These are phyloP conservation scores for Coemansia sp. DNA, from an alignment of 192 early-diverging fungal species.

Conservation along the genomic window DNA sequence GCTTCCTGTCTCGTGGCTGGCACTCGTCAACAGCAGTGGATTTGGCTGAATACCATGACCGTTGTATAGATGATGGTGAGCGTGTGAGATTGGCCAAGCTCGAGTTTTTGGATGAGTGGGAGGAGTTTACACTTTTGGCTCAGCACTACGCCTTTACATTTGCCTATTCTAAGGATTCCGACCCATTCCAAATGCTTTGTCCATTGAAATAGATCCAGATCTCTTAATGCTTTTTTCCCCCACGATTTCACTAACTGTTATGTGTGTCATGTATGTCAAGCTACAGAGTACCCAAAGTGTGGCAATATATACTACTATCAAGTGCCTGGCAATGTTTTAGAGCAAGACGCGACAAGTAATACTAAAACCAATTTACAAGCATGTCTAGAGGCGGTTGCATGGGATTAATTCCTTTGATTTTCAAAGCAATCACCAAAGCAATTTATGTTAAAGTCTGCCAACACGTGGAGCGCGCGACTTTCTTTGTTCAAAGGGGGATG, in stretches of 20 bases:
- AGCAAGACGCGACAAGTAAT: no score
- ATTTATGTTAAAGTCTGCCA: no score
- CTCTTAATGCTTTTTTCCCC: neutral
- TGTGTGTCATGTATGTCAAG: neutral
- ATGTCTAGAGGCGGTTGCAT: no score
- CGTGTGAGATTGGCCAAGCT: slow-evolving; percentile 65
- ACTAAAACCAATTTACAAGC: no score
- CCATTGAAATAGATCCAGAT: neutral
- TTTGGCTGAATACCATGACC: slow-evolving; percentile 51
- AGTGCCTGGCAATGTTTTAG: slow-evolving; percentile 47
- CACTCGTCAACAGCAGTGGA: slow-evolving; percentile 59
- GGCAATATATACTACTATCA: slow-evolving; percentile 14
- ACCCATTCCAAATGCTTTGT: slow-evolving; percentile 37
- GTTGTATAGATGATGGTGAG: slow-evolving; percentile 21
- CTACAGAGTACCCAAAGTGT: no score
- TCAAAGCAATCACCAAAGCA: no score
- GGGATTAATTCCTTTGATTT: no score
- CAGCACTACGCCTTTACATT: slow-evolving; percentile 86
- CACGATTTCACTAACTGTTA: no score
- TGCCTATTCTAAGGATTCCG: slow-evolving; percentile 52
- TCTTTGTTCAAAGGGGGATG: no score
- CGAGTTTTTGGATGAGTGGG: slow-evolving; percentile 90
- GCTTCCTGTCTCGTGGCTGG: slow-evolving; percentile 73
- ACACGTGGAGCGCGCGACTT: no score
- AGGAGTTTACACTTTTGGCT: slow-evolving; percentile 84